Evolutionary conservation across 306 rosid genomes (phyloP).

Genomic region (Fragaria iinumae): DNA sequence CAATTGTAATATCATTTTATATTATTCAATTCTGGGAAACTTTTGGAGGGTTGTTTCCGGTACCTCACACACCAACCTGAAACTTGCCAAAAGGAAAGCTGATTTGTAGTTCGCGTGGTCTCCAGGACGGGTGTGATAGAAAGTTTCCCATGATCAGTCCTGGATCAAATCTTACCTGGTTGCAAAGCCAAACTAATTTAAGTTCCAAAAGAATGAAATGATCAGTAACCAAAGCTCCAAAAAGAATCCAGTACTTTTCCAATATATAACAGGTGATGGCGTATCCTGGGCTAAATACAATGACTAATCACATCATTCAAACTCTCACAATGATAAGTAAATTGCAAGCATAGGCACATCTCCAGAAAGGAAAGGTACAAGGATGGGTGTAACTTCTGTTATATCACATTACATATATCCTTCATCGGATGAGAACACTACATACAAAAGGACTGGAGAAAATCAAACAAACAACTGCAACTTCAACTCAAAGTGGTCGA

Average conservation of each 20-base stretch:
- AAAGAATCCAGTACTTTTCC: neutral
- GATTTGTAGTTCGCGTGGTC: too few relatives aligned
- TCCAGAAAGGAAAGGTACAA: neutral
- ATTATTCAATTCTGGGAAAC: too few relatives aligned
- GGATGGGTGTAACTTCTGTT: neutral
- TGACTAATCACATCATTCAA: neutral
- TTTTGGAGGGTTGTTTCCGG: too few relatives aligned
- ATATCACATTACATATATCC: neutral
- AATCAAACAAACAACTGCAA: neutral
- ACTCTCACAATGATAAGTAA: neutral
- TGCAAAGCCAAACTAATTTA: too few relatives aligned
- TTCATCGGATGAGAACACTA: neutral
- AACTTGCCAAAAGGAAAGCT: too few relatives aligned
- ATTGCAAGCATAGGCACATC: neutral
- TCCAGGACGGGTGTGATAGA: too few relatives aligned
- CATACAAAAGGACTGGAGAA: neutral
- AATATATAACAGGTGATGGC: neutral
- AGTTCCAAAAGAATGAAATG: too few relatives aligned
- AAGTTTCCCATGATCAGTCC: too few relatives aligned
- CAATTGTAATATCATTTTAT: too few relatives aligned
- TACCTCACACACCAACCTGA: too few relatives aligned
- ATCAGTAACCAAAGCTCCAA: too few relatives aligned
- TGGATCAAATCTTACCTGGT: too few relatives aligned
- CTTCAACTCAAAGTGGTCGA: conserved; percentile 39
- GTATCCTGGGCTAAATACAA: neutral